Conservation (phyloP, 2,329 filamentous ascomycete species). For the Cytospora schulzeri region DNA sequence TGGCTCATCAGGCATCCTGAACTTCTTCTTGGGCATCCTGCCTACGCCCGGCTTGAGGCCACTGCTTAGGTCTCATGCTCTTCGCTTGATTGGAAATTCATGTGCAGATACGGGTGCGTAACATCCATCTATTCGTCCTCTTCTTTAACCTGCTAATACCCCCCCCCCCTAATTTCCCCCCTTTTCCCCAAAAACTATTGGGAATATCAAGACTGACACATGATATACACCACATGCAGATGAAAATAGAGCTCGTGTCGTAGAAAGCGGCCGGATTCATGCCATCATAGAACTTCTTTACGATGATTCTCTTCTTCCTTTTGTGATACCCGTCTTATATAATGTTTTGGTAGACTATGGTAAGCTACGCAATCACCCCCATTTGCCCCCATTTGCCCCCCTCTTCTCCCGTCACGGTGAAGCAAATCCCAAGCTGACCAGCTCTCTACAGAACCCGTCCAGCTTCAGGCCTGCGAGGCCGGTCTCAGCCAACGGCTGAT, state of each 20-base stretch:
- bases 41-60: conserved; percentile 42
- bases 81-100: conserved; percentile 63
- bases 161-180: too few relatives aligned
- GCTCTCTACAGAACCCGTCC: conserved; percentile 54
- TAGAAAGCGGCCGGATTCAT: conserved; percentile 50
- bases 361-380: conserved; percentile 43
- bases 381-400: not conserved
- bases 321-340: conserved; percentile 61
- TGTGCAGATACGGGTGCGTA: conserved; percentile 60
- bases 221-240: conserved; percentile 41
- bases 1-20: conserved; percentile 59
- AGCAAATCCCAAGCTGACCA: conserved; percentile 27
- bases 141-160: too few relatives aligned
- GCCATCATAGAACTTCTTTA: conserved; percentile 52
- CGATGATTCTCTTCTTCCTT: conserved; percentile 51
- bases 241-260: conserved; percentile 59
- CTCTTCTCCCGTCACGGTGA: too few relatives aligned
- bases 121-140: too few relatives aligned
- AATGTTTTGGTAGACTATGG: conserved; percentile 67
- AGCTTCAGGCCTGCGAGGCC: conserved; percentile 56
- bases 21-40: conserved; percentile 56
- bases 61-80: conserved; percentile 53
- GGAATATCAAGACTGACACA: not conserved
- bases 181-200: not conserved
- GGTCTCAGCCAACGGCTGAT: conserved; percentile 53